Evolutionary conservation across 2,329 filamentous ascomycete species (phyloP), one percentile per base, ranked within the genome.

Genomic region (Monilinia laxa): DNA sequence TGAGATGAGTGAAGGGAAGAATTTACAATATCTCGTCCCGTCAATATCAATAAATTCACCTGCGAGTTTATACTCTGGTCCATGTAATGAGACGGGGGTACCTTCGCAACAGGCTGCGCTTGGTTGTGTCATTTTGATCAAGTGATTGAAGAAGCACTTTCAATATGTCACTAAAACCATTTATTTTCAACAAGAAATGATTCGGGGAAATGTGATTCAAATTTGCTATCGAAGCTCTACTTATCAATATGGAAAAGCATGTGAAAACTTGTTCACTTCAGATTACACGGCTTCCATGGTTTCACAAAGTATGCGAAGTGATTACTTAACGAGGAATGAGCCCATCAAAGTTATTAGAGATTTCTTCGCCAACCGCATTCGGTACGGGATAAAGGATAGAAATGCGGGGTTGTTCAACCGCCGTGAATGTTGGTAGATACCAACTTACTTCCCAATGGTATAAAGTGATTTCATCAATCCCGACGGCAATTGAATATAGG

Each of bases 71-170:
- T 52, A 65, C 31, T 51, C 42, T 20, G 55, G 49, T 6, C 47
- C 47, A 52, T 64, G n/a, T 28, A 57, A 47, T 3, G 47, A 31
- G 14, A 59, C 16, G 0, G 62, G 54, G 20, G 35, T 28, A 35
- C 60, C 28, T 65, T 54, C 53, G 53, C 64, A 68, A 55, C 64
- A 65, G 14, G 64, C 47, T 25, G 47, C 23, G 14, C 64, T 65
- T 31, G 56, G 47, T 49, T 59, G 47, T 38, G 64, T 62, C 64
- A 65, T 65, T 60, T 40, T 65, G n/a, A 49, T 47, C 3, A 20
- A 60, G 20, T 38, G 20, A 38, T 47, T 10, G 1, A 3, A 23
- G 31, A 5, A 6, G 38, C 38, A 35, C 1, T 47, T 23, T 35
- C 0, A 14, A 35, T 35, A 10, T n/a, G 16, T 18, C 1, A 16